Base-by-base conservation (phyloP, 495 filamentous ascomycete species). In the Hypoxylon cercidicola region DNA sequence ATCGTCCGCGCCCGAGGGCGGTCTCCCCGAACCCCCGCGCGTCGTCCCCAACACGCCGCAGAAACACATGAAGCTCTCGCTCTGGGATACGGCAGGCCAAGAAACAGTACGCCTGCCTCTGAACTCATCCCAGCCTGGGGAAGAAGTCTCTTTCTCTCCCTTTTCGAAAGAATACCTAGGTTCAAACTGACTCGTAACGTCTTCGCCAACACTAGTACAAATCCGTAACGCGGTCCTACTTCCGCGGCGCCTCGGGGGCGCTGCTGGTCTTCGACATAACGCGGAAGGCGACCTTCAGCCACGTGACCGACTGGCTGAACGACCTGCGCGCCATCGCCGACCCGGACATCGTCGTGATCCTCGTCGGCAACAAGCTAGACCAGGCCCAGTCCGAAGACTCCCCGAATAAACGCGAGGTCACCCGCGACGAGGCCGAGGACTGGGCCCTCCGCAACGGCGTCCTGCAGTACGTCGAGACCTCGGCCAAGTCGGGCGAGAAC, bases 41-140 rank as follows among this genome's bases (percentile, higher is more conserved):
- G n/a, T n/a, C 25, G 47, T 55, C 58, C 69, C 45, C 19, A 72
- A 70, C 21, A 62, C 59, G 18, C 72, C 69, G 9, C 88, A 91
- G 74, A 92, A 93, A 69, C 87, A 89, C 75, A 91, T 90, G 89
- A 91, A 92, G 65, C 77, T 85, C 32, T 79, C 75, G 52, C 74
- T 99, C 12, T 97, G 95, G 95, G 95, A 99, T 74, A 99, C 95
- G 0, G 95, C 95, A 20, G 95, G 95, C 3, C 95, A 99, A 72
- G 95, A 99, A 81, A 96, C 92, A 41, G 71, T 73, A 41, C 43
- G 71, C 60, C 10, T 73, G 65, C 66, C 72, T 64, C 16, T 1
- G 44, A 4, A 16, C 16, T n/a, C n/a, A n/a, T n/a, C n/a, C n/a
- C n/a, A n/a, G n/a, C n/a, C n/a, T n/a, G n/a, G n/a, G n/a, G n/a